Evolutionary conservation across 805 yeast species (phyloP).

Genomic region (Teunomyces atbi): DNA sequence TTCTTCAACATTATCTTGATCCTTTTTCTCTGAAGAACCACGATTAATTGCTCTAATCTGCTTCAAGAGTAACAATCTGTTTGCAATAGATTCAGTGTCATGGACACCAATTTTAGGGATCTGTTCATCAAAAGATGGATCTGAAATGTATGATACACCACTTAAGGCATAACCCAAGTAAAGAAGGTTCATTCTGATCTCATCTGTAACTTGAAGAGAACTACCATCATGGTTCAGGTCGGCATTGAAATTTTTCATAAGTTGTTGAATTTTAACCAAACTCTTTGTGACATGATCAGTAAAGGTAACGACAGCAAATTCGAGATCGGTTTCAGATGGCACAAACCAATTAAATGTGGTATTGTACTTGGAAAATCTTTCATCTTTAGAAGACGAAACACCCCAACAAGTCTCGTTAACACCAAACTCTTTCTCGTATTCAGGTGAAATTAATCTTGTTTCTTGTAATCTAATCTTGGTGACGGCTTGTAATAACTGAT

Average conservation of each 20-base stretch:
- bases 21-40: constrained; percentile 20
- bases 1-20: constrained; percentile 28
- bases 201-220: constrained; percentile 45
- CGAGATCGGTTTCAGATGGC: constrained; percentile 57
- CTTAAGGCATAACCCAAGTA: constrained; percentile 60
- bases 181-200: constrained; percentile 51
- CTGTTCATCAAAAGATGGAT: constrained; percentile 61
- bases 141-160: constrained; percentile 71
- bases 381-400: constrained; percentile 57
- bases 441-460: constrained; percentile 51
- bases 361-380: constrained; percentile 48
- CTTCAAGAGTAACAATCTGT: constrained; percentile 32
- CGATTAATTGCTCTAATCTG: constrained; percentile 28
- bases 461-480: constrained; percentile 62
- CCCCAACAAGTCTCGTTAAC: constrained; percentile 68
- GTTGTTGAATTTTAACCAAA: constrained; percentile 39
- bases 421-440: constrained; percentile 33
- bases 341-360: constrained; percentile 71
- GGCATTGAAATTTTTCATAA: constrained; percentile 24
- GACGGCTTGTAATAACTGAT: constrained; percentile 62
- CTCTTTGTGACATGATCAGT: constrained; percentile 46
- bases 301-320: constrained; percentile 60
- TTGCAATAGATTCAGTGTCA: constrained; percentile 30
- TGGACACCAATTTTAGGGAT: constrained; percentile 36
- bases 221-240: constrained; percentile 11